Evolutionary conservation across 1,284 basidiomycete genomes (phyloP), one percentile per base, ranked within the genome.

Genomic region (Amylostereum areolatum): DNA sequence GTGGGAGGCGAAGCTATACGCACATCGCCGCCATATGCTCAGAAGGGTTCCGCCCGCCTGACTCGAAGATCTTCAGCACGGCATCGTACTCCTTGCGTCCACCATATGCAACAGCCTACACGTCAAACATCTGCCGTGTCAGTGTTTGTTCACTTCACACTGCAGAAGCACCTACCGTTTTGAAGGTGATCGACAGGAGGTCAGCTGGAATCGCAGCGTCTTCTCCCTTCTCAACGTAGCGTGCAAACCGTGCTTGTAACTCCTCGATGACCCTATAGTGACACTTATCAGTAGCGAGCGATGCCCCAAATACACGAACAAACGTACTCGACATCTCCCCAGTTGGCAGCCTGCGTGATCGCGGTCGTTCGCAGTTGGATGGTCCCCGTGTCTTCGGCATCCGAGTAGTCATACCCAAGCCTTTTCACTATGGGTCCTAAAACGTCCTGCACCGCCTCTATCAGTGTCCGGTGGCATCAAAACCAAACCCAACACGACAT

Each of bases 201-300:
- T 94, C 90, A 25, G 81, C 74, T 6, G 92, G 90, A 55, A 98
- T 92, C 48, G 69, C 74, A 4, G 85, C 85, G 57, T 89, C 84
- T 59, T 97, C 90, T 10, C 80, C 80, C 27, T 80, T 87, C 56
- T 81, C 74, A 55, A 89, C 66, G 64, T 85, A 90, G 33, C 80
- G 71, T 41, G 75, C 70, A 70, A 97, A 98, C 51, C 91, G 84
- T 43, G 70, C 69, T 61, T 78, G 76, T 50, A 96, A 74, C 65
- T 93, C 89, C 47, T 77, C 71, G 50, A 93, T 66, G 28, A 91
- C 88, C 45, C 87, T 90, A 53, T 39, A 18, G 18, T 18, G 18
- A 18, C 18, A 18, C 18, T 18, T 18, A 18, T 18, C 18, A 18
- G 18, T 18, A 18, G 18, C 18, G 18, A 18, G 18, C 18, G 18